Conservation (phyloP, 306 rosid genomes). For the Acacia melanoxylon region DNA sequence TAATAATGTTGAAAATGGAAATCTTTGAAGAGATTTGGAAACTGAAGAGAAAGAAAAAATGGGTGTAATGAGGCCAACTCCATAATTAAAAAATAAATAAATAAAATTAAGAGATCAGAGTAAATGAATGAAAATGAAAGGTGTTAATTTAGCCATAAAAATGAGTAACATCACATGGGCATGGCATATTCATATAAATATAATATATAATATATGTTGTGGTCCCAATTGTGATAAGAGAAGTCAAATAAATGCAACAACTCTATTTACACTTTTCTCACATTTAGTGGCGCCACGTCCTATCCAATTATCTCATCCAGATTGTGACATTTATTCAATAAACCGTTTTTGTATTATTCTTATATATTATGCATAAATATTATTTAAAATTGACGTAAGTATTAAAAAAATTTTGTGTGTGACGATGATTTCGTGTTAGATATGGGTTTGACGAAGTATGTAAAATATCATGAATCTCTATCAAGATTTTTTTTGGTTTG, state of each 20-base stretch:
- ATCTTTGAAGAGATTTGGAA: neutral
- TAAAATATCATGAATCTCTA: neutral
- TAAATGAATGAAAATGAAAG: neutral
- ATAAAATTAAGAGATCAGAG: neutral
- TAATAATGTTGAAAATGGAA: neutral
- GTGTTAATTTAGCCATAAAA: neutral
- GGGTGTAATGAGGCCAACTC: neutral
- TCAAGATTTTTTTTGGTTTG: neutral
- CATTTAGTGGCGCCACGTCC: constrained; percentile 39
- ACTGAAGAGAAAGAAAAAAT: neutral
- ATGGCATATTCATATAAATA: neutral
- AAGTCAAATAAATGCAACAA: constrained; percentile 34
- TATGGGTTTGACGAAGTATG: neutral
- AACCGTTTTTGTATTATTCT: neutral
- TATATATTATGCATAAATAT: neutral
- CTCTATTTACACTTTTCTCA: constrained; percentile 29
- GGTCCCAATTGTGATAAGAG: neutral
- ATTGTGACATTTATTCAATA: constrained; percentile 29
- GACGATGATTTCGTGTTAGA: neutral
- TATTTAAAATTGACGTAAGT: neutral
- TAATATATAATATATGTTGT: neutral
- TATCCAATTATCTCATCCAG: constrained; percentile 18
- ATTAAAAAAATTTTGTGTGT: neutral
- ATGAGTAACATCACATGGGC: neutral
- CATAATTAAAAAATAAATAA: neutral